These are phyloP conservation scores for Mycena polygramma DNA, from an alignment of 768 basidiomycete species.

Conservation along the genomic window DNA sequence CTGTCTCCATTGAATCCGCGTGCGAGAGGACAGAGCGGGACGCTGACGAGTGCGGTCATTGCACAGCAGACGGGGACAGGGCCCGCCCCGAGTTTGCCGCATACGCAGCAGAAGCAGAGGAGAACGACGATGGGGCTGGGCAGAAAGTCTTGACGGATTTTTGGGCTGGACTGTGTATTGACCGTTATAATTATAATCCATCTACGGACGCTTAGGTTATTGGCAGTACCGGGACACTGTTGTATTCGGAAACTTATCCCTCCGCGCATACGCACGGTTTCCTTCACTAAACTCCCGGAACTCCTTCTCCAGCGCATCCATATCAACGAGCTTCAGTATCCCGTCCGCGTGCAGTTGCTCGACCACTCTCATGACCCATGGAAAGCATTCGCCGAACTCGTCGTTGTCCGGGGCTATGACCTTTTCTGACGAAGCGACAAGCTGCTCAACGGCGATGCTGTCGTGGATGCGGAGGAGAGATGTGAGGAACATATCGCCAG, in stretches of 20 bases:
- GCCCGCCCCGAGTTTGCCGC: constrained; percentile 39
- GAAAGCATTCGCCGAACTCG: too few relatives aligned
- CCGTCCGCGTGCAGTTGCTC: too few relatives aligned
- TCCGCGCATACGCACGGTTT: not conserved
- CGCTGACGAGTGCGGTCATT: constrained; percentile 53
- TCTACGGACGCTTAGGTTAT: not conserved
- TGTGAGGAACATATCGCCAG: too few relatives aligned
- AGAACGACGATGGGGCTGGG: constrained; percentile 36
- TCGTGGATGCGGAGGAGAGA: too few relatives aligned
- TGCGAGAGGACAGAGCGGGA: constrained; percentile 63
- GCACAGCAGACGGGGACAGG: constrained; percentile 53
- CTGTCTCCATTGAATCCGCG: constrained; percentile 84
- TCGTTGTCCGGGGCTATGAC: too few relatives aligned
- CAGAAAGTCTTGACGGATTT: constrained; percentile 34
- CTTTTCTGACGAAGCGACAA: too few relatives aligned
- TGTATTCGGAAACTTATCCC: constrained; percentile 4
- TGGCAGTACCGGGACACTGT: not conserved
- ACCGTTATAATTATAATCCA: not conserved
- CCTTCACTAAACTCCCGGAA: not conserved
- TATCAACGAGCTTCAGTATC: too few relatives aligned
- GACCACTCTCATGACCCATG: too few relatives aligned
- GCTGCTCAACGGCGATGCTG: too few relatives aligned
- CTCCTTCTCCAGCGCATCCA: not conserved
- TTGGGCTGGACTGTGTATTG: not conserved
- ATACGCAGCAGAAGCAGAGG: constrained; percentile 47